A percentile compares a stretch with the other conserved stretches of the same genome.
phyloP scores from a whole-genome alignment of 768 basidiomycete species.

The Gelatoporia subvermispora region DNA sequence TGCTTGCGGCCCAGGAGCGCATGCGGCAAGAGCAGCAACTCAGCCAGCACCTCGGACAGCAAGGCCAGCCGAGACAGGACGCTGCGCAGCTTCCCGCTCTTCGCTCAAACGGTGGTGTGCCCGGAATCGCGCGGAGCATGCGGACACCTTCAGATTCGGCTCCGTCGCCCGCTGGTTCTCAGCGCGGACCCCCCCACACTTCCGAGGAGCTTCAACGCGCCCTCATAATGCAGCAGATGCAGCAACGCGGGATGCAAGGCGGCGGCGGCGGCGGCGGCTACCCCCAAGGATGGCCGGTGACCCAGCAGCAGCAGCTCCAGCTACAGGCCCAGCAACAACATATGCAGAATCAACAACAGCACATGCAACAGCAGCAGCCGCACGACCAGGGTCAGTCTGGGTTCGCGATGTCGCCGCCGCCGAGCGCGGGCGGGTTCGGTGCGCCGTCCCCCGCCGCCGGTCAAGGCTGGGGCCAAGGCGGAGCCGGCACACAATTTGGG shows the following conservation, averaged over 20 bases:
- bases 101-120: conserved; percentile 57
- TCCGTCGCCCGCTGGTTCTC: conserved; percentile 39
- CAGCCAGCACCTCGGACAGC: conserved; percentile 40
- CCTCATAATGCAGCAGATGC: conserved; percentile 29
- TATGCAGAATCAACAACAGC: too few species aligned
- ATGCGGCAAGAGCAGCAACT: conserved; percentile 29
- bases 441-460: conserved; percentile 12
- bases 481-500: conserved; percentile 12
- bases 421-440: conserved; percentile 10
- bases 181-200: conserved; percentile 41
- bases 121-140: conserved; percentile 70
- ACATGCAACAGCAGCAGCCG: conserved; percentile 1
- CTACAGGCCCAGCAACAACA: conserved; percentile 22
- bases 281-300: conserved; percentile 29
- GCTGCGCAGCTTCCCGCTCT: conserved; percentile 39
- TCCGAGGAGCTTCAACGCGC: conserved; percentile 32
- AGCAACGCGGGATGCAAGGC: conserved; percentile 29
- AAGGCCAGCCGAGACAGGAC: conserved; percentile 31
- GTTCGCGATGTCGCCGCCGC: conserved; percentile 17
- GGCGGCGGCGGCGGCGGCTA: conserved; percentile 26
- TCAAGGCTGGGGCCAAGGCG: conserved; percentile 6
- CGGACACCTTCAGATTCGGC: conserved; percentile 69
- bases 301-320: too few species aligned
- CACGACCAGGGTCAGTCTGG: conserved; percentile 7
- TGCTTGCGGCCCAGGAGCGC: conserved; percentile 32